Conservation (phyloP, 2,329 filamentous ascomycete genomes). For the Periconia sp. region DNA sequence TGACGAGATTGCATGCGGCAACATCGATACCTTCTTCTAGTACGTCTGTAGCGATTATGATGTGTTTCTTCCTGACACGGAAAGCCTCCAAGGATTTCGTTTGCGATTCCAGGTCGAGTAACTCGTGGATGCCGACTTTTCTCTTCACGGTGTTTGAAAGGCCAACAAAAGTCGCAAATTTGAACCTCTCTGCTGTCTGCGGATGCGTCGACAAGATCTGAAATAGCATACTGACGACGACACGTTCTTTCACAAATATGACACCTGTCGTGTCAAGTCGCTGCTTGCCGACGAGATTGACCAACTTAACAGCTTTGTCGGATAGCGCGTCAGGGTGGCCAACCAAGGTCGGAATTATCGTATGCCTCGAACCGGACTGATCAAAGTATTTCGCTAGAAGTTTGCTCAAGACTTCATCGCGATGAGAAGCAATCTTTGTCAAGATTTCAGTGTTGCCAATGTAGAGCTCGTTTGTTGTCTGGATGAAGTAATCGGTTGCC, state of each 20-base stretch:
- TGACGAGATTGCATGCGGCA: constrained; percentile 60
- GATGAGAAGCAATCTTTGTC: background rate
- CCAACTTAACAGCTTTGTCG: constrained; percentile 26
- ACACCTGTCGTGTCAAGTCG: constrained; percentile 33
- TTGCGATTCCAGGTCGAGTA: constrained; percentile 52
- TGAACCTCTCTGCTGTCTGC: constrained; percentile 27
- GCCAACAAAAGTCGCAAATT: constrained; percentile 53
- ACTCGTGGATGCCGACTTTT: constrained; percentile 31
- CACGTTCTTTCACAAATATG: constrained; percentile 45
- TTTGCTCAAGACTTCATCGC: background rate
- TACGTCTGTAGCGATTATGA: constrained; percentile 57
- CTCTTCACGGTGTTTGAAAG: constrained; percentile 43
- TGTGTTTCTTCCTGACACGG: constrained; percentile 50
- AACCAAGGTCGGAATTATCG: background rate
- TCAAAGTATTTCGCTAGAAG: constrained; percentile 1
- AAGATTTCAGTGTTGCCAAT: background rate
- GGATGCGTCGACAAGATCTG: constrained; percentile 26
- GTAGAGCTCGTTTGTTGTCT: background rate
- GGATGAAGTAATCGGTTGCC: constrained; percentile 1
- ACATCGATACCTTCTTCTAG: constrained; percentile 61
- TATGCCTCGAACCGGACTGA: background rate
- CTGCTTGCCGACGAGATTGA: constrained; percentile 30
- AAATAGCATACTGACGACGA: constrained; percentile 38
- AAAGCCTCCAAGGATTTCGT: constrained; percentile 49
- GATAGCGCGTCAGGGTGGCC: constrained; percentile 6